Conservation (phyloP, 805 yeast genomes). For the Metschnikowia henanensis region DNA sequence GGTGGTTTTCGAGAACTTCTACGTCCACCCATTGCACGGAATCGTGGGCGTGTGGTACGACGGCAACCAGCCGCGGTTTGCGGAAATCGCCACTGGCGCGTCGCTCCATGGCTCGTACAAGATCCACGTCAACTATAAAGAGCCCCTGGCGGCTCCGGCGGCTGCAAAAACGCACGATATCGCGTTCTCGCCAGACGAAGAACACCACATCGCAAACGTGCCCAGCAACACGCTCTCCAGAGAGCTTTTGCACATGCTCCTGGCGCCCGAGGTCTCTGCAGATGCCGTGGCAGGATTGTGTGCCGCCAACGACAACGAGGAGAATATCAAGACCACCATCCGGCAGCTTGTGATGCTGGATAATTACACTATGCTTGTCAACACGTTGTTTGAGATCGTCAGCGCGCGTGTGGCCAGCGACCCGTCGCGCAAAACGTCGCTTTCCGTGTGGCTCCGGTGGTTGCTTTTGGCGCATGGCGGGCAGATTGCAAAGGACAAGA, state of each 20-base stretch:
- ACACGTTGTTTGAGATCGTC: slow-evolving; percentile 28
- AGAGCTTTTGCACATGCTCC: slow-evolving; percentile 22
- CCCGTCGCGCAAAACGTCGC: slow-evolving; percentile 26
- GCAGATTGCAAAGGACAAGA: slow-evolving; percentile 50
- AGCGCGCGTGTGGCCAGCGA: slow-evolving; percentile 28
- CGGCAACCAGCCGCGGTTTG: slow-evolving; percentile 29
- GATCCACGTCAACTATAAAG: slow-evolving; percentile 28
- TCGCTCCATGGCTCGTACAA: slow-evolving; percentile 18
- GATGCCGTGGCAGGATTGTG: slow-evolving; percentile 22
- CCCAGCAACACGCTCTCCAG: slow-evolving; percentile 23
- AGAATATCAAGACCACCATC: slow-evolving; percentile 30
- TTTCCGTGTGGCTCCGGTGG: slow-evolving; percentile 79
- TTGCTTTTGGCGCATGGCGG: slow-evolving; percentile 69
- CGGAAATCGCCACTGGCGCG: slow-evolving; percentile 15
- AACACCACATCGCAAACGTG: slow-evolving; percentile 25
- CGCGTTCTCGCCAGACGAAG: slow-evolving; percentile 22
- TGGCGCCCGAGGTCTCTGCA: slow-evolving; percentile 13
- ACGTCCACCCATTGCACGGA: slow-evolving; percentile 30
- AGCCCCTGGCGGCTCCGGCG: slow-evolving; percentile 14
- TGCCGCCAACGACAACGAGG: slow-evolving; percentile 29
- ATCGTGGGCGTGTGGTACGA: slow-evolving; percentile 43
- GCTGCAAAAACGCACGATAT: slow-evolving; percentile 14
- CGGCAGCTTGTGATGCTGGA: slow-evolving; percentile 36
- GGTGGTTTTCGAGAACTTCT: slow-evolving; percentile 25
- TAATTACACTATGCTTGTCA: slow-evolving; percentile 27